Conservation (phyloP, 768 basidiomycete species). For the Austroboletus eburneus region DNA sequence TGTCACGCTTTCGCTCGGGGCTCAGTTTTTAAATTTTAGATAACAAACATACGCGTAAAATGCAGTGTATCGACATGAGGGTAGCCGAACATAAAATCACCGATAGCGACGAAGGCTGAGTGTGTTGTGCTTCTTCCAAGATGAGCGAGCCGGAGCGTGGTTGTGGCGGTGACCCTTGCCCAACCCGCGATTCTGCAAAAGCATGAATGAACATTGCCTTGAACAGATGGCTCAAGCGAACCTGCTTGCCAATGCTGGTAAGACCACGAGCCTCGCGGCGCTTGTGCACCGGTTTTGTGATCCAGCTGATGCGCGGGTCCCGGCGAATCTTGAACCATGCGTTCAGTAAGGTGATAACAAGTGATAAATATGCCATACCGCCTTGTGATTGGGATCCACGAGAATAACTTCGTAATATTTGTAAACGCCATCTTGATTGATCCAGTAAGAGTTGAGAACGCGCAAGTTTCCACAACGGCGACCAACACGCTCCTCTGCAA, state of each 20-base stretch:
- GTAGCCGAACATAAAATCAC: constrained; percentile 34
- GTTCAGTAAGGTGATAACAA: constrained; percentile 9
- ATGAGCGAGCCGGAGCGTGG: constrained; percentile 83
- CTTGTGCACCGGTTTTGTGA: constrained; percentile 97
- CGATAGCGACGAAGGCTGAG: constrained; percentile 88
- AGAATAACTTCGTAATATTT: constrained; percentile 99
- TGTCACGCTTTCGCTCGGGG: too few relatives aligned
- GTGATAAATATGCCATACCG: constrained; percentile 43
- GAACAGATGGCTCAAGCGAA: constrained; percentile 28
- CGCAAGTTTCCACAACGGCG: constrained; percentile 93
- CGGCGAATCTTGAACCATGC: constrained; percentile 67
- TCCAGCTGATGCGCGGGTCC: constrained; percentile 99
- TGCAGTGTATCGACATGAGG: constrained; percentile 9
- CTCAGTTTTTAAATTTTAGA: too few relatives aligned
- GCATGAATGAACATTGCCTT: background rate
- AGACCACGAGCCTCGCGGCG: constrained; percentile 97
- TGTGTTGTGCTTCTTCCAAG: constrained; percentile 99
- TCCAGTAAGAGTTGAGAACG: constrained; percentile 98
- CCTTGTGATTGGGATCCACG: constrained; percentile 93
- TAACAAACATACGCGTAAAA: constrained; percentile 28
- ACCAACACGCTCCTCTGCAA: constrained; percentile 98
- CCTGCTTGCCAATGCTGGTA: constrained; percentile 94
- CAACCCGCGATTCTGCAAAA: constrained; percentile 85
- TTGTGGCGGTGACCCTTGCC: constrained; percentile 96
- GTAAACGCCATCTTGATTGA: constrained; percentile 98